A percentile compares a stretch with the other conserved stretches of the same genome.
Evolutionary conservation across 1,284 basidiomycete genomes (phyloP).

Genomic region (Malassezia slooffiae): DNA sequence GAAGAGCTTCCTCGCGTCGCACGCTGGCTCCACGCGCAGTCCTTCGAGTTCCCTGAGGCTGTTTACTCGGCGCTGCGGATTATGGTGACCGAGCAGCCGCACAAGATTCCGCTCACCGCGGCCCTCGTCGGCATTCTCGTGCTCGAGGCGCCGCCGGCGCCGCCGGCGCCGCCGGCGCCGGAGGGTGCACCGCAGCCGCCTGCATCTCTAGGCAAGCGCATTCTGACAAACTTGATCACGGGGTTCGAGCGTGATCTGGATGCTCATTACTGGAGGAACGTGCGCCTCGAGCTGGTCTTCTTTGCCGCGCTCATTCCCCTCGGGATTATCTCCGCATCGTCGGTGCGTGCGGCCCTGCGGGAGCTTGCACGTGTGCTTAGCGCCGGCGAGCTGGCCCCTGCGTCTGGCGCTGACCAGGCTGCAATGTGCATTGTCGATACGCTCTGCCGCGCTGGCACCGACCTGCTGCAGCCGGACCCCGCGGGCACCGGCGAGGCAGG

Average conservation of each 20-base stretch:
- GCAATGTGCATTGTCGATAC: constrained; percentile 78
- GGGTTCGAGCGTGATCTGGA: constrained; percentile 38
- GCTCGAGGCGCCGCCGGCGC: constrained; percentile 2
- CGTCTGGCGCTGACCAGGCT: constrained; percentile 48
- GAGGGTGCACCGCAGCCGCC: no score
- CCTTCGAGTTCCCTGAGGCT: constrained; percentile 18
- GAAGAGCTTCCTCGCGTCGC: constrained; percentile 31
- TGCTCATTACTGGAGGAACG: constrained; percentile 40
- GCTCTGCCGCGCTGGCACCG: constrained; percentile 48
- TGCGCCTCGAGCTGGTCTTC: constrained; percentile 31
- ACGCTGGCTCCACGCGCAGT: constrained; percentile 31
- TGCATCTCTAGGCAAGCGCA: constrained; percentile 24
- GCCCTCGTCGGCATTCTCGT: constrained; percentile 38
- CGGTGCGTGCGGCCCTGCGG: constrained; percentile 64
- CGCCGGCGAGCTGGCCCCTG: constrained; percentile 70
- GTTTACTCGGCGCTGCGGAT: constrained; percentile 28
- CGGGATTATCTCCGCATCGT: constrained; percentile 61
- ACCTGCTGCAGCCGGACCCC: constrained; percentile 18
- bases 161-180: neutral
- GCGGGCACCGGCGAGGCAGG: neutral
- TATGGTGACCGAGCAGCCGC: constrained; percentile 36
- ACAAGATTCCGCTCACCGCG: constrained; percentile 30
- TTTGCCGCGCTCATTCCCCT: constrained; percentile 49
- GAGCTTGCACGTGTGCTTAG: constrained; percentile 74
- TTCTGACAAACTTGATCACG: constrained; percentile 36